These are phyloP conservation scores for Fraxinus ornus DNA, from an alignment of 305 asterid species.

Conservation along the genomic window DNA sequence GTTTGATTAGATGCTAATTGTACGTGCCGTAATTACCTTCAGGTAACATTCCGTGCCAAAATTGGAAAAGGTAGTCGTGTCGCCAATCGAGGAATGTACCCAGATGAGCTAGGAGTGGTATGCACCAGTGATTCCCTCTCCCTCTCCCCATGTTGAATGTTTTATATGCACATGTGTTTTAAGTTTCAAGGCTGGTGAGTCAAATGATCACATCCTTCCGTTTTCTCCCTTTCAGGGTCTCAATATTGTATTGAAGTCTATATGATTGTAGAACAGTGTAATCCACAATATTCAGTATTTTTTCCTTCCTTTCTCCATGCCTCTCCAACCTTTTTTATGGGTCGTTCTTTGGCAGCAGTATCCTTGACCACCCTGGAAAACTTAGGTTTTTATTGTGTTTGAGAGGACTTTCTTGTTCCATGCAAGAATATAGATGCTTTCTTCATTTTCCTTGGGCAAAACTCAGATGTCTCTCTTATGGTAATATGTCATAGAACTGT, in stretches of 20 bases:
- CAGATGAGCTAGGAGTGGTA: constrained; percentile 93
- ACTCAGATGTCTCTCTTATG: background rate
- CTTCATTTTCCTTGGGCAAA: background rate
- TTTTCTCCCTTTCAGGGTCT: background rate
- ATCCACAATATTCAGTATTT: background rate
- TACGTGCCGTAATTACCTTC: background rate
- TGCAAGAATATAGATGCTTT: background rate
- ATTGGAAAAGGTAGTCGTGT: constrained; percentile 69
- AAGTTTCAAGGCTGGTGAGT: background rate
- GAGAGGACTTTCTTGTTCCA: background rate
- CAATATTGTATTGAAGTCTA: background rate
- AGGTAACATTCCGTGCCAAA: constrained; percentile 95
- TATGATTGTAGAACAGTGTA: background rate
- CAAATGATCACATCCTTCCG: background rate
- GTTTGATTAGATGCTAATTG: constrained; percentile 13
- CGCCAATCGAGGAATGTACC: constrained; percentile 71
- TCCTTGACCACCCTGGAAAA: background rate
- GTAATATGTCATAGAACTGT: background rate
- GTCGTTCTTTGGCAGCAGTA: background rate
- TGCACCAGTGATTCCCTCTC: constrained; percentile 14
- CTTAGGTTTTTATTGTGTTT: background rate
- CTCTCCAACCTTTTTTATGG: background rate
- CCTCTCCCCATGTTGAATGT: background rate
- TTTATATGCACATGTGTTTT: background rate
- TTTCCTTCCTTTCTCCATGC: background rate